Base-by-base conservation (phyloP, 331 rosid genomes). In the Quercus phellos region DNA sequence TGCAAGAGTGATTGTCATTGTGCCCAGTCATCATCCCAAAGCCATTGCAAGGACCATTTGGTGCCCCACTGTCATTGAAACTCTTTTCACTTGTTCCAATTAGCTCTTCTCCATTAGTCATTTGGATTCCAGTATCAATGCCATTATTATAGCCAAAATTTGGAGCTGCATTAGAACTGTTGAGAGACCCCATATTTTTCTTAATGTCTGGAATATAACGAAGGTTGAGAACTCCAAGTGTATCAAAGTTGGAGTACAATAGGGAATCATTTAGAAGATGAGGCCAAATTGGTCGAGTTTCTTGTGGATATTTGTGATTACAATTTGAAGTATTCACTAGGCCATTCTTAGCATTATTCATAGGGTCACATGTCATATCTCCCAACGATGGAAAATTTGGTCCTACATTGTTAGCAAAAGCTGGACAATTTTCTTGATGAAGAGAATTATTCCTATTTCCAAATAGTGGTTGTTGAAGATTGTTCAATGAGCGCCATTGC, bases 281-380 rank as follows among this genome's bases (percentile, higher is more conserved):
- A 4, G 13, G 30, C 29, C 17, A 21, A 10, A 46, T 46, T 69
- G 32, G 27, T 70, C 26, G 56, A 46, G 34, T 51, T 43, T 70
- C 38, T 26, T 70, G 74, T 46, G 76, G 76, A 26, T 18, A 51
- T 4, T n/a, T 53, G 5, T 53, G 26, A 6, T 14, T 16, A 17
- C 17, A 34, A 34, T 38, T 71, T 26, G 16, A 5, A 42, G 80
- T 76, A 63, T 61, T 53, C 24, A 0, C 60, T 0, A 72, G 64
- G 26, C 70, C 68, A 61, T 51, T 70, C 26, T 66, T 14, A 50
- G 77, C 75, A 71, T 46, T 46, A 2, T 58, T 66, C 83, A 51
- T 35, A 53, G 61, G 13, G 1, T 78, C 73, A 32, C 61, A 46
- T 34, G 61, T 17, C 50, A 17, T 6, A 30, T 7, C 22, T 30